These are phyloP conservation scores for Pisolithus albus DNA, from an alignment of 768 basidiomycete species.

Conservation along the genomic window DNA sequence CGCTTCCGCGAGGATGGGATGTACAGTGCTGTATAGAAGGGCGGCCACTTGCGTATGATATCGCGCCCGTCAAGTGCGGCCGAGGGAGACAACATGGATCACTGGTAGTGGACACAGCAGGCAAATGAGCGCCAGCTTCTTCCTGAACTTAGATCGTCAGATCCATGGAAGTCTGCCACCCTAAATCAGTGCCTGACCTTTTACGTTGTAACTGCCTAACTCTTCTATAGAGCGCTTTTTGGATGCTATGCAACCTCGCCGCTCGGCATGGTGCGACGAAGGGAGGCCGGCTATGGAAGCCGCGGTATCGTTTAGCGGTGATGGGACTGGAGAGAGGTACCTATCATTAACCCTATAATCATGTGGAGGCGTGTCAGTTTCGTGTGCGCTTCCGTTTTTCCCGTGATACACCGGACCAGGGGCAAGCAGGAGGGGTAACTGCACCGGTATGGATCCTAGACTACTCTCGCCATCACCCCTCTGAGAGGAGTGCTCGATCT, in stretches of 20 bases:
- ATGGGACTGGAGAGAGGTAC: constrained; percentile 28
- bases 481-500: constrained; percentile 16
- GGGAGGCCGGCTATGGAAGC: constrained; percentile 12
- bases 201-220: constrained; percentile 21
- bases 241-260: constrained; percentile 17
- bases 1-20: constrained; percentile 16
- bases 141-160: constrained; percentile 21
- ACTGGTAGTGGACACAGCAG: constrained; percentile 15
- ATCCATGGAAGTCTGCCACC: constrained; percentile 16
- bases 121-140: constrained; percentile 15
- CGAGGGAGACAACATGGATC: constrained; percentile 20
- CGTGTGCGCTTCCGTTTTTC: constrained; percentile 11
- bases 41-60: constrained; percentile 9
- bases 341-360: constrained; percentile 28
- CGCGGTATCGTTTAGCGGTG: constrained; percentile 21
- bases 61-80: constrained; percentile 14
- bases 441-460: constrained; percentile 5
- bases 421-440: constrained; percentile 13
- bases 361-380: constrained; percentile 13
- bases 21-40: constrained; percentile 6
- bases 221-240: constrained; percentile 29
- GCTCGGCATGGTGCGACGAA: constrained; percentile 10
- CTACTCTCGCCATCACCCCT: constrained; percentile 10
- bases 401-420: constrained; percentile 19
- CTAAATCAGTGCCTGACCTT: constrained; percentile 29